Evolutionary conservation across 2,329 filamentous ascomycete genomes (phyloP), one percentile per base, ranked within the genome.

Genomic region (Didymella keratinophila): DNA sequence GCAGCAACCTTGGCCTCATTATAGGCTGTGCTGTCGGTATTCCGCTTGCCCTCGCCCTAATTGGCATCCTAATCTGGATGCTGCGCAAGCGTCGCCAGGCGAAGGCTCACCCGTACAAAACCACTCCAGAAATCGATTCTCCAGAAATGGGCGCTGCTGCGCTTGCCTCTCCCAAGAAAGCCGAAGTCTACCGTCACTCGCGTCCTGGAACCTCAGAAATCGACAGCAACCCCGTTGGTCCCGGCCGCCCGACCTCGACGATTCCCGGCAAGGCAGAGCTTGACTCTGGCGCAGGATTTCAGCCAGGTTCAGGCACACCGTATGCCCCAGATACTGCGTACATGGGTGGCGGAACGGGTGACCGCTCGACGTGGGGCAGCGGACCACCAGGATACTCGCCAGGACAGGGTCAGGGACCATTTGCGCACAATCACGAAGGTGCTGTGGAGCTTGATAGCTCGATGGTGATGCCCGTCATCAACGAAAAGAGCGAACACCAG

Each of bases 21-120:
- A 58, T 76, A n/a, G 74, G 74, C 46, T 73, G 69, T 49, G 72
- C 74, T 11, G 74, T 77, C 37, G 74, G 74, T 16, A 73, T 77
- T 47, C 74, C 74, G 5, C 67, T 77, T 43, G 71, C 56, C 8
- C 65, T 77, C 30, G 69, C 69, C 6, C 52, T 77, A 4, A 8
- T 70, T 39, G 72, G 65, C 10, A 71, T 76, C 18, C 44, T 76
- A 11, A 25, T 70, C 52, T 76, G 71, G 70, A 65, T 74, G 30
- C 42, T 74, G 34, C 73, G 71, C 56, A 75, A 74, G 61, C 72
- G 69, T 34, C 61, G 61, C 30, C 57, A 71, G 21, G 65, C 70
- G 46, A 66, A 70, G 10, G 25, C 53, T 1, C 56, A 60, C 14
- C 58, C 63, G 7, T 69, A 71, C 55, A 62, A 66, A 6, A 45